Evolutionary conservation across 345 rosid genomes (phyloP), one percentile per base, ranked within the genome.

Genomic region (Arabis alpina): DNA sequence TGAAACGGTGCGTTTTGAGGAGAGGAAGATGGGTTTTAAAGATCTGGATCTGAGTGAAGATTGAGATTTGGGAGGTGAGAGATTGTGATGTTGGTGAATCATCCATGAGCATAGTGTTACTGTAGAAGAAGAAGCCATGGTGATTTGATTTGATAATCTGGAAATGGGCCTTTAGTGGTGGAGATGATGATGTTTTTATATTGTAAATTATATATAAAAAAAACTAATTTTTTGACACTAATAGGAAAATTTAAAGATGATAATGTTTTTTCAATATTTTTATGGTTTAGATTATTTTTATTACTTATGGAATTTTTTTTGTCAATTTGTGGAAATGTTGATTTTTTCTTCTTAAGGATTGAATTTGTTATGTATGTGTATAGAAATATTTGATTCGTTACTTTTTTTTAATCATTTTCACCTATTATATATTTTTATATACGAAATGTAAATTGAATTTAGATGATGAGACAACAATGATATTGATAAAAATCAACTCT

Each of bases 91-190:
- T 4, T 73, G 28, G 25, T 81, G 80, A 70, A 80, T 67, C 81
- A 80, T 67, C 81, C 85, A 80, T 24, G 86, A 75, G 40, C 80
- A 55, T 7, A 87, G 75, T 78, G 66, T 81, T 56, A 88, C 73
- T 19, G 85, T 5, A 6, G 37, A 34, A 27, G 30, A 27, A 28
- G 32, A 81, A 65, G 80, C 76, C 96, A 89, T 92, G 45, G 37
- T 32, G 57, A 15, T 70, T 42, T 28, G 23, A 19, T 19, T 19
- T 19, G 23, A 19, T 19, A n/a, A n/a, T n/a, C n/a, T 47, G 41
- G 42, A 47, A 48, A 56, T 64, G 51, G 71, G 76, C 58, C 65
- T 64, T 19, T 60, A 58, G 64, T 67, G 78, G 67, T 74, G 63
- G 68, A 58, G 66, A 61, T 60, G 78, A 44, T 43, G 16, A 53